Evolutionary conservation across 768 basidiomycete genomes (phyloP), one percentile per base, ranked within the genome.

Genomic region (Leccinum sublutescens): DNA sequence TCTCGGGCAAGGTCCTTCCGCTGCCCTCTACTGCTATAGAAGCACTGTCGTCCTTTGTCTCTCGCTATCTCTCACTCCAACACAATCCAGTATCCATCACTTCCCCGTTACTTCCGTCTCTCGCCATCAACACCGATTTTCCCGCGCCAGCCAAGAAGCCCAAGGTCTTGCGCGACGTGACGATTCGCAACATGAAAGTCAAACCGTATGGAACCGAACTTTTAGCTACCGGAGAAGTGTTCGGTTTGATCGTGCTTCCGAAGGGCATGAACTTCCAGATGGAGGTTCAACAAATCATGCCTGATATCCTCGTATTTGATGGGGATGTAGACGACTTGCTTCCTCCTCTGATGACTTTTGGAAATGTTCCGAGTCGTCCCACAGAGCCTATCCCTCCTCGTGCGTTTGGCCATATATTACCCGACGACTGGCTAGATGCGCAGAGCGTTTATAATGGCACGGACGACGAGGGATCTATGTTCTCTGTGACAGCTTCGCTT

Each of bases 301-400:
- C 91, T 0, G 91, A 94, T 68, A 85, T 89, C 27, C 71, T 93
- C 6, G 80, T 93, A 5, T 93, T 84, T 58, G 91, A 94, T 62
- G 91, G 91, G 3, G 82, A 84, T 21, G 79, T 82, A 0, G 82
- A 85, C 6, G 72, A 77, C 1, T 40, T 48, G 3, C 63, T 60
- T 36, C 29, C 56, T 4, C 43, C 62, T 9, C 51, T 57, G 2
- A 45, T 40, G 8, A 12, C 51, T 57, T 43, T 65, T 0, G 72
- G 70, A 43, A 68, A 74, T 19, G 76, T 80, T 0, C 80, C 83
- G 0, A 70, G 78, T n/a, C 77, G 66, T 14, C 76, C 86, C 2
- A 85, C 89, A 0, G 77, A 82, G 62, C 91, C 92, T 1, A 71
- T 89, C 4, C 91, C 91, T 3, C 79, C 82, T 31, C 76, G 77